Evolutionary conservation across 805 yeast genomes (phyloP), one percentile per base, ranked within the genome.

Genomic region (Sugiyamaella marilandica): DNA sequence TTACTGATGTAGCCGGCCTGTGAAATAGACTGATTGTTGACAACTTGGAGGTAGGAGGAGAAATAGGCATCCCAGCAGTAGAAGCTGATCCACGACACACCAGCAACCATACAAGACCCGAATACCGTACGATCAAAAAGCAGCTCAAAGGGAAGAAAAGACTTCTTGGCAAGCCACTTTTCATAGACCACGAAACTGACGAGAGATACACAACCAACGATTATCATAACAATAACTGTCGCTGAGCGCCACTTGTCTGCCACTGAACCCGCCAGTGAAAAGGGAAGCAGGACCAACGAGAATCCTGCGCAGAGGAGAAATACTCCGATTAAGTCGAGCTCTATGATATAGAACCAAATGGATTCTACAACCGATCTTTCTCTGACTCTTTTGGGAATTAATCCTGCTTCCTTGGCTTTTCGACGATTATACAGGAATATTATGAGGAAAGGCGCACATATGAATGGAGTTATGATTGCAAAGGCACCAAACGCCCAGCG

Each of bases 1-100:
- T 81, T 75, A 1, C 79, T 69, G 58, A 84, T 83, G 66, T 88
- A 76, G 3, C 83, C 79, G n/a, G 89, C 91, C 9, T 90, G 80
- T 33, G 70, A 72, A 45, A 73, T 65, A 13, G 82, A 70, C 62
- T 83, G 82, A 61, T 79, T 70, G 63, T 84, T 78, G 2, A 84
- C 84, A 31, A 85, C 87, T 45, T 80, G 61, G 55, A 86, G 70
- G 19, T 84, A 84, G 0, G 90, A 76, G 68, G 82, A 85, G 66
- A 86, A 65, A 66, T 76, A 86, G 84, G 84, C 79, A 66, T 81
- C 77, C 77, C 79, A 84, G 81, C 81, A 76, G 50, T 82, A 72
- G 62, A 82, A 76, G 68, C 83, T 78, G 54, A 83, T 72, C 59
- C 79, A 74, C 55, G 43, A 39, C 14, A 39, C 81, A 66, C 2